phyloP scores from a whole-genome alignment of 2,329 filamentous ascomycete species.

The Sporothrix euskadiensis region DNA sequence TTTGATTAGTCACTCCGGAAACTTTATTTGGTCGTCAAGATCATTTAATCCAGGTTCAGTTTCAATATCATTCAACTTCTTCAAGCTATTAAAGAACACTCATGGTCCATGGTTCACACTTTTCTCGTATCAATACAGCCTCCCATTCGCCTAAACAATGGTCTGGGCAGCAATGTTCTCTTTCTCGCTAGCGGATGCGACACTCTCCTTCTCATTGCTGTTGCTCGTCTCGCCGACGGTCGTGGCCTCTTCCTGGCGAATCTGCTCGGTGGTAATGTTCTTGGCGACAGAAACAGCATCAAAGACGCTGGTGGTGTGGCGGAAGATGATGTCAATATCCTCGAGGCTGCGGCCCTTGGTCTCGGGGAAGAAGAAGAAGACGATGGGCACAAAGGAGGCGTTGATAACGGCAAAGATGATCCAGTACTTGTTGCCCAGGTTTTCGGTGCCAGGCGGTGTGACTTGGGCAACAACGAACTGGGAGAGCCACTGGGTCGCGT shows the following conservation, averaged over 20 bases:
- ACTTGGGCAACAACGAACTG: constrained; percentile 50
- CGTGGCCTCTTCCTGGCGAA: constrained; percentile 11
- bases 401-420: constrained; percentile 43
- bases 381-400: constrained; percentile 44
- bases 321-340: constrained; percentile 65
- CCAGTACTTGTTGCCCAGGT: constrained; percentile 55
- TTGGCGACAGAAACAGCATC: constrained; percentile 16
- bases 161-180: not conserved
- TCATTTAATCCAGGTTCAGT: too few relatives aligned
- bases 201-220: constrained; percentile 9
- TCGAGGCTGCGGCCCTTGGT: constrained; percentile 59
- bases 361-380: constrained; percentile 56
- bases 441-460: constrained; percentile 50
- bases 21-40: too few relatives aligned
- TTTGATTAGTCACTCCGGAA: not conserved
- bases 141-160: not conserved
- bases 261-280: constrained; percentile 8
- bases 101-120: not conserved
- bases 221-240: not conserved
- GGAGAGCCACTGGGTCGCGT: constrained; percentile 56
- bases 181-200: constrained; percentile 5
- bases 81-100: not conserved
- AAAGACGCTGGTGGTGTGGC: constrained; percentile 21
- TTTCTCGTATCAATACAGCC: too few relatives aligned
- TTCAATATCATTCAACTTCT: not conserved